Percentiles rank a stretch among this genome's conserved stretches.
Evolutionary conservation across 345 rosid genomes (phyloP).

Genomic region (Salix koriyanagi): DNA sequence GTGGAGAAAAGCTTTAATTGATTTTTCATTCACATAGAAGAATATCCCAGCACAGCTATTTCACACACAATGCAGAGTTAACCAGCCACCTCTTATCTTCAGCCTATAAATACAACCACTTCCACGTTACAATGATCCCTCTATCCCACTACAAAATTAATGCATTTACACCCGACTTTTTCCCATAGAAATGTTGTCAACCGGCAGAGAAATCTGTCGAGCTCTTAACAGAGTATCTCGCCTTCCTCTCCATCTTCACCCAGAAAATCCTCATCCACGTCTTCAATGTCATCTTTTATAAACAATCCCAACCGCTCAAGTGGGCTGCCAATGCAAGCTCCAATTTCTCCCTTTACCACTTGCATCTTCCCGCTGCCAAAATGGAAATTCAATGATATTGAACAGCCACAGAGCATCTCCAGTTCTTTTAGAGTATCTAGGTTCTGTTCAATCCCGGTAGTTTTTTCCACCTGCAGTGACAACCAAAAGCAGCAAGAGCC

Average conservation of each 20-base stretch:
- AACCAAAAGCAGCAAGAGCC: neutral
- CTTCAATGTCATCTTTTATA: conserved; percentile 42
- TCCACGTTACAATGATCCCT: neutral
- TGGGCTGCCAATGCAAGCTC: conserved; percentile 25
- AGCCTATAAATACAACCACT: neutral
- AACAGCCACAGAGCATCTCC: conserved; percentile 45
- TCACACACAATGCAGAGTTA: neutral
- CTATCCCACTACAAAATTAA: conserved; percentile 13
- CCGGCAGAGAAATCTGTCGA: neutral
- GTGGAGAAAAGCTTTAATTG: no score
- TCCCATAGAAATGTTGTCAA: neutral
- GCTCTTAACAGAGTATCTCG: conserved; percentile 41
- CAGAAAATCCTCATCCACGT: conserved; percentile 36
- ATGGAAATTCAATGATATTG: conserved; percentile 21
- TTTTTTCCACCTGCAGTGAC: conserved; percentile 48
- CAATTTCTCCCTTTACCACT: conserved; percentile 15
- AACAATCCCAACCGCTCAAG: conserved; percentile 58
- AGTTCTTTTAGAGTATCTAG: conserved; percentile 48
- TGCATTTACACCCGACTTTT: conserved; percentile 6
- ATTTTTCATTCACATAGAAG: neutral
- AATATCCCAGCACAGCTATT: neutral
- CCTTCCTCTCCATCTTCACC: conserved; percentile 63
- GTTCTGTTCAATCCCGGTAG: conserved; percentile 48
- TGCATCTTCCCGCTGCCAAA: conserved; percentile 14
- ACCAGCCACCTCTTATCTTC: neutral